A percentile compares a stretch with the other conserved stretches of the same genome.
Conservation (phyloP, 1,139 yeast genomes). For the Meyerozyma guilliermondii region DNA sequence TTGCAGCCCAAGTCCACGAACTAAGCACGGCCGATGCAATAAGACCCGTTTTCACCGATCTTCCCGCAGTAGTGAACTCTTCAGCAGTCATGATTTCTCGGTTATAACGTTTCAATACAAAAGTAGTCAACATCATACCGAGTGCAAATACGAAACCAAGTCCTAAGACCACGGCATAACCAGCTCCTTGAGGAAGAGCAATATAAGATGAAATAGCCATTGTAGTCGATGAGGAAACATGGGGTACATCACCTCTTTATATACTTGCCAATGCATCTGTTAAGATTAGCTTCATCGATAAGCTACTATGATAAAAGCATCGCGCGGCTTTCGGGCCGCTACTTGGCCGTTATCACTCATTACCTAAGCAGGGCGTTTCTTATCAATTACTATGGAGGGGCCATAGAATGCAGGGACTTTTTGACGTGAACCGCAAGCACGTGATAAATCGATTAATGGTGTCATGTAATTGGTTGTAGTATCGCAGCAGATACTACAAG, state of each 20-base stretch:
- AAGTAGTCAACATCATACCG: constrained; percentile 75
- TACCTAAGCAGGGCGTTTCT: too few relatives aligned
- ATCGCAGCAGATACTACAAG: too few relatives aligned
- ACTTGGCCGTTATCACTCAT: too few relatives aligned
- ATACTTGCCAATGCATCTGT: neutral
- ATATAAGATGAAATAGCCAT: constrained; percentile 4
- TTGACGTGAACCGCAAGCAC: too few relatives aligned
- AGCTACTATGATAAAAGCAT: neutral
- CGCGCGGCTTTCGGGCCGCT: neutral
- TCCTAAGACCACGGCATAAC: constrained; percentile 89
- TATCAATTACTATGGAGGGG: too few relatives aligned
- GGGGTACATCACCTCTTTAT: neutral
- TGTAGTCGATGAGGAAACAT: neutral
- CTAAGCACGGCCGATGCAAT: constrained; percentile 85
- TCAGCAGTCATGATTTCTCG: constrained; percentile 82
- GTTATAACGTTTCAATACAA: constrained; percentile 66
- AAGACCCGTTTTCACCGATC: constrained; percentile 75
- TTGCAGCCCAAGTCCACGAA: constrained; percentile 95
- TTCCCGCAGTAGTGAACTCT: constrained; percentile 84
- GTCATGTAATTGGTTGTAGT: too few relatives aligned
- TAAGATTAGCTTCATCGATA: neutral
- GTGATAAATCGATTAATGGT: too few relatives aligned
- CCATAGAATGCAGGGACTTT: too few relatives aligned
- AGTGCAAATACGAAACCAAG: constrained; percentile 76
- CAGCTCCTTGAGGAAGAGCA: constrained; percentile 69